A percentile compares a stretch with the other conserved stretches of the same genome.
Evolutionary conservation across 192 early-diverging fungal species (phyloP).

Genomic region (Backusella australiensis): DNA sequence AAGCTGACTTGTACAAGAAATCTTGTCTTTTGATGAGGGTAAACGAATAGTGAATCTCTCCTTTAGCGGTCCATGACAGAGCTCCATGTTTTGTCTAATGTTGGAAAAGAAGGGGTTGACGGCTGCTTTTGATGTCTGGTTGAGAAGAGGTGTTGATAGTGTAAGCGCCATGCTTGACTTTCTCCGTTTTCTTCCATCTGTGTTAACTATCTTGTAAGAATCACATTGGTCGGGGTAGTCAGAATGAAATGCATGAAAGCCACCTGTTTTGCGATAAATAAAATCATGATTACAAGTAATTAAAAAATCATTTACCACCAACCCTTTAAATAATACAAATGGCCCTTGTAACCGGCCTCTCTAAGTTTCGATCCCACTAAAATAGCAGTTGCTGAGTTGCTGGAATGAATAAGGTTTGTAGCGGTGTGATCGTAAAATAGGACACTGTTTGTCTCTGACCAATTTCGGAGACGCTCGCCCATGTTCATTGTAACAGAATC

Average conservation of each 20-base stretch:
- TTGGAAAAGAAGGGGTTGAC: constrained; percentile 51
- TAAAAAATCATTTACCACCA: background rate
- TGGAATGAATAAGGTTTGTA: constrained; percentile 26
- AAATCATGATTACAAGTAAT: background rate
- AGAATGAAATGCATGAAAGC: constrained; percentile 33
- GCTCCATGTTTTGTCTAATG: constrained; percentile 48
- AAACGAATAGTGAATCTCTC: constrained; percentile 44
- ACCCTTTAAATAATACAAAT: constrained; percentile 44
- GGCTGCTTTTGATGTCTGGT: constrained; percentile 31
- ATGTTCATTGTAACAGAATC: constrained; percentile 32
- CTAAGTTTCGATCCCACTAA: constrained; percentile 50
- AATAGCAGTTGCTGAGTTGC: background rate
- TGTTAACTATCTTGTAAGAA: background rate
- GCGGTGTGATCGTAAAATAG: constrained; percentile 62
- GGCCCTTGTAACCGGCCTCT: constrained; percentile 39
- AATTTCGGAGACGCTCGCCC: constrained; percentile 37
- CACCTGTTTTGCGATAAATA: constrained; percentile 32
- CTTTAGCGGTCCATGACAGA: constrained; percentile 42
- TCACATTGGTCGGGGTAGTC: constrained; percentile 29
- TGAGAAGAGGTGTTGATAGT: constrained; percentile 25
- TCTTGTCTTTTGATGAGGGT: constrained; percentile 12
- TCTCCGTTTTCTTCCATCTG: background rate
- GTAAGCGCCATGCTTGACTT: background rate
- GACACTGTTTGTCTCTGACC: constrained; percentile 56
- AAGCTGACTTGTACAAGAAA: background rate